Base-by-base conservation (phyloP, 345 rosid genomes). In the Lepidium didymum region DNA sequence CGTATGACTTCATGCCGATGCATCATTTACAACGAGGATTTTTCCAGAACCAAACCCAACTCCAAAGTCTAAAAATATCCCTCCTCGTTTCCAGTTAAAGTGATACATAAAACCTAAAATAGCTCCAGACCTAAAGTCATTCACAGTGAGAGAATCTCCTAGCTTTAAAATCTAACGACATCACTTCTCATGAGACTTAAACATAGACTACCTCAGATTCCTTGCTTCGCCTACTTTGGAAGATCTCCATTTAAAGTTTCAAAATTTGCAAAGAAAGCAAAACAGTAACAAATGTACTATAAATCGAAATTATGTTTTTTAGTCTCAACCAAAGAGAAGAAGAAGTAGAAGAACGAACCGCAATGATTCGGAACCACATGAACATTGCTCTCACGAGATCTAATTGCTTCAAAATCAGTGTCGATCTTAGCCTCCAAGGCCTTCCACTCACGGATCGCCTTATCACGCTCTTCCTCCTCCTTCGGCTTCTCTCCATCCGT, bases 331-430 rank as follows among this genome's bases (percentile, higher is more conserved):
- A 8, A 46, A 31, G 3, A 42, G 2, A 54, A 13, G 45, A 38
- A 43, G 63, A 57, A 68, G 58, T 6, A 52, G 57, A 56, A 69
- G 57, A 41, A 76, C 90, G 73, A 74, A 95, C 98, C 96, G 57
- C 99, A 95, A 69, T 95, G 99, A 62, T 64, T 82, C 52, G 98
- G 99, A 74, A 95, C 96, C 1, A 80, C 92, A 77, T 89, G 97
- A 58, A 78, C 84, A 77, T 81, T 83, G 40, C 74, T 43, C 44
- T 80, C 85, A 2, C 97, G 91, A 82, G 96, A 95, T 82, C 87
- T 86, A 77, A 95, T 65, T 49, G 74, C 85, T 70, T 91, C 96
- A 56, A 85, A 81, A 44, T 91, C 97, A 58, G 90, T 84, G 67
- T 95, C 97, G 33, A 85, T 83, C 62, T 80, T 81, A 36, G 86